phyloP scores from a whole-genome alignment of 306 rosid genomes.

The Adenanthera pavonina region DNA sequence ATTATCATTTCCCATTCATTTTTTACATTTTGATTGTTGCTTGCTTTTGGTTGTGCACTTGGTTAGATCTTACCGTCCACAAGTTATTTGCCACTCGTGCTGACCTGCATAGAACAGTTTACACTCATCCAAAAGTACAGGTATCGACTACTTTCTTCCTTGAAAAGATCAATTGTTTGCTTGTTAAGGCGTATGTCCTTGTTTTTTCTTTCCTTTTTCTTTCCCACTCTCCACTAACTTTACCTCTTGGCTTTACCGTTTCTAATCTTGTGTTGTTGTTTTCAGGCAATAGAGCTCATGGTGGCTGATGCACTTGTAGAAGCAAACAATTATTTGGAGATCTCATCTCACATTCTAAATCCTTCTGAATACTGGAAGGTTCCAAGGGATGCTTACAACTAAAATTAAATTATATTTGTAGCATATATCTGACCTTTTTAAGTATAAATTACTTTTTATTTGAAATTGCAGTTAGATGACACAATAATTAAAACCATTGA shows the following conservation, averaged over 20 bases:
- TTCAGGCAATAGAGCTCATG: conserved; percentile 96
- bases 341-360: conserved; percentile 67
- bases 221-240: background rate
- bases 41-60: conserved; percentile 42
- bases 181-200: conserved; percentile 27
- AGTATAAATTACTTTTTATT: conserved; percentile 23
- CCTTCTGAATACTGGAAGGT: conserved; percentile 98
- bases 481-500: conserved; percentile 81
- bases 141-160: conserved; percentile 44
- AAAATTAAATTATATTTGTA: conserved; percentile 22
- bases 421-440: conserved; percentile 7
- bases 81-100: conserved; percentile 92
- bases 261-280: conserved; percentile 39
- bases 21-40: conserved; percentile 18
- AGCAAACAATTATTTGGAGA: conserved; percentile 70
- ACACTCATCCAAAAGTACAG: conserved; percentile 93
- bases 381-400: conserved; percentile 28
- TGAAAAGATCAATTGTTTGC: conserved; percentile 23
- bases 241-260: conserved; percentile 11
- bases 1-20: conserved; percentile 27
- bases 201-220: conserved; percentile 11
- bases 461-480: conserved; percentile 86
- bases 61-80: conserved; percentile 83
- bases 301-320: conserved; percentile 78
- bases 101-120: conserved; percentile 90